Base-by-base conservation (phyloP, 257 asterid genomes). In the Agastache rugosa region DNA sequence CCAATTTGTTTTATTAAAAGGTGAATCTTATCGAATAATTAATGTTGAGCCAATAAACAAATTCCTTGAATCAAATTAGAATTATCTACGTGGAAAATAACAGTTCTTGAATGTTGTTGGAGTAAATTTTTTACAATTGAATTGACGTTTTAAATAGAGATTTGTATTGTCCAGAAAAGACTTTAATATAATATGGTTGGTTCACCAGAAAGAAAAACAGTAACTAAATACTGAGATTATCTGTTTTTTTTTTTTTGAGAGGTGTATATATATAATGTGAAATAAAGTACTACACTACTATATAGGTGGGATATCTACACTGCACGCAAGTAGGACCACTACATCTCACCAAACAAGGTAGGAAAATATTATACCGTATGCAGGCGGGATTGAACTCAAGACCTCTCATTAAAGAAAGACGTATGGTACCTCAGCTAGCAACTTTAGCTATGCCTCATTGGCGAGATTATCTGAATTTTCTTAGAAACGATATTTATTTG, bases 1-100 rank as follows among this genome's bases (percentile, higher is more conserved):
- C 73, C 20, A 77, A 69, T 61, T 62, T 16, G 56, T 77, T 70
- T 41, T 51, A 2, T 59, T 45, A 8, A n/a, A 35, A 42, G 14
- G 25, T 67, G 63, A 75, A 5, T 56, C 29, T 25, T 42, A 3
- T 67, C 27, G 0, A 66, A 55, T 39, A 39, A 10, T 37, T 17
- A 14, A 51, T 71, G 4, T 20, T 6, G 34, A 56, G 15, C 27
- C 50, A 55, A 22, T 4, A 55, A 3, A 22, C 23, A 23, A 56
- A 4, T 23, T 23, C 37, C 22, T 11, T 6, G 7, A 25, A 55
- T 11, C 63, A 8, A 8, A 51, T 51, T 51, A n/a, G 3, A 51
- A 51, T 51, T 50, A 50, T 7, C 25, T 50, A 50, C 3, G 11
- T 19, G 8, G 55, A 48, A 8, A 48, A 17, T 50, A 50, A 6